Percentiles rank a stretch among this genome's conserved stretches.
Conservation (phyloP, 371 early-diverging fungal genomes). For the Rhizopus arrhizus region DNA sequence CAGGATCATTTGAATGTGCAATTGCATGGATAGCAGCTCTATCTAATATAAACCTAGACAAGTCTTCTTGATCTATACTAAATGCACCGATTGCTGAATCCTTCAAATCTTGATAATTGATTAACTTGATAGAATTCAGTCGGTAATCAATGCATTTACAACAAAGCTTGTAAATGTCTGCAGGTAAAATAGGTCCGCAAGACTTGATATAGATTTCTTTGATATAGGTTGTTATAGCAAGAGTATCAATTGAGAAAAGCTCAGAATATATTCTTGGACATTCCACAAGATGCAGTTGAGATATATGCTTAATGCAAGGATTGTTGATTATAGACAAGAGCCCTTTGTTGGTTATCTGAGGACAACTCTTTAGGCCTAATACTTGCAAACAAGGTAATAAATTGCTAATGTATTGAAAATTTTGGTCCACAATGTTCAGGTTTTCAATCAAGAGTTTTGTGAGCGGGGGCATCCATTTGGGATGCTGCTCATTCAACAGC, state of each 20-base stretch:
- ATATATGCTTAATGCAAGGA: neutral
- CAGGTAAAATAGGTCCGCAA: constrained; percentile 20
- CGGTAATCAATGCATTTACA: neutral
- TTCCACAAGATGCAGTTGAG: constrained; percentile 14
- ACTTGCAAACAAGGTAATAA: neutral
- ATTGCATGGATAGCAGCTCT: constrained; percentile 25
- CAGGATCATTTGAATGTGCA: constrained; percentile 14
- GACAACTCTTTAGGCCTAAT: constrained; percentile 11
- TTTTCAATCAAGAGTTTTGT: constrained; percentile 19
- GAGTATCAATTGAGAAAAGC: neutral
- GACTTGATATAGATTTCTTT: constrained; percentile 20
- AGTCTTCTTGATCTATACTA: neutral
- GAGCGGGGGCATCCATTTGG: neutral
- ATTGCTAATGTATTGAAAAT: neutral
- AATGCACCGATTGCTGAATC: constrained; percentile 7
- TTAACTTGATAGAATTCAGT: neutral
- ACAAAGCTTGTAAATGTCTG: constrained; percentile 24
- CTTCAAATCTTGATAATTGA: constrained; percentile 4
- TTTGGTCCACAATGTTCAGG: constrained; percentile 4
- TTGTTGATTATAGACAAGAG: neutral
- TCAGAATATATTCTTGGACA: constrained; percentile 21
- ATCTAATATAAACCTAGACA: constrained; percentile 10
- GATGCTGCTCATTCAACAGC: neutral
- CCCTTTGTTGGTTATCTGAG: neutral
- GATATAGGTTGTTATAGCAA: neutral